Base-by-base conservation (phyloP, 1,284 basidiomycete genomes). In the Singerocomus inundabilis region DNA sequence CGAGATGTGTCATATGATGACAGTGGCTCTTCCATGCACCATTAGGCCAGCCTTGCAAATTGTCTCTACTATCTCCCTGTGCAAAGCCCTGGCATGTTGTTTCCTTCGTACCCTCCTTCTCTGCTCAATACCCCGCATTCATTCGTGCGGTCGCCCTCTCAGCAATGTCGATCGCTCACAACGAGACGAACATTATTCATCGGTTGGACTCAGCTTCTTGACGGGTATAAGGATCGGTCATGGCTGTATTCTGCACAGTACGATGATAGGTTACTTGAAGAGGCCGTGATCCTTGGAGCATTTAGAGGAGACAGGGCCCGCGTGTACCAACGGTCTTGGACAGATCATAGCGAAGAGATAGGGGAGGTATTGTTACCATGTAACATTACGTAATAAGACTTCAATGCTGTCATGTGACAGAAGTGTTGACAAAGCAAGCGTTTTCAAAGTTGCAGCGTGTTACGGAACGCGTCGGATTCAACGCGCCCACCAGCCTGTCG, bases 241-340 rank as follows among this genome's bases (percentile, higher is more conserved):
- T 77, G 72, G 61, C 62, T 84, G 26, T 84, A 77, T 59, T 82
- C 79, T 61, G 82, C 77, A 4, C 70, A 77, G 35, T 38, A 64
- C 6, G 84, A 85, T 60, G 72, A 73, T 86, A 83, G 83, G 80
- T 86, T 43, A 80, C 79, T 10, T 63, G 73, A 81, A 37, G 74
- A 69, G 55, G 63, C 71, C n/a, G 42, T 52, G 1, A 66, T 84
- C 18, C 45, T 81, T 21, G 55, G 54, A 11, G 62, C 59, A 6
- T 66, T 81, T 51, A 58, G 68, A 26, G 62, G 63, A 6, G 65
- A 73, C 13, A 60, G 62, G 9, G 62, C 66, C 7, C 56, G 65
- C 13, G 61, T 82, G 18, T 69, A n/a, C n/a, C n/a, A n/a, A 38
- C 44, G 24, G 21, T 30, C 12, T 26, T n/a, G n/a, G 10, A 45